Percentiles rank a stretch among this genome's conserved stretches.
Conservation (phyloP, 257 asterid species). For the Solanum ossicruentum region DNA sequence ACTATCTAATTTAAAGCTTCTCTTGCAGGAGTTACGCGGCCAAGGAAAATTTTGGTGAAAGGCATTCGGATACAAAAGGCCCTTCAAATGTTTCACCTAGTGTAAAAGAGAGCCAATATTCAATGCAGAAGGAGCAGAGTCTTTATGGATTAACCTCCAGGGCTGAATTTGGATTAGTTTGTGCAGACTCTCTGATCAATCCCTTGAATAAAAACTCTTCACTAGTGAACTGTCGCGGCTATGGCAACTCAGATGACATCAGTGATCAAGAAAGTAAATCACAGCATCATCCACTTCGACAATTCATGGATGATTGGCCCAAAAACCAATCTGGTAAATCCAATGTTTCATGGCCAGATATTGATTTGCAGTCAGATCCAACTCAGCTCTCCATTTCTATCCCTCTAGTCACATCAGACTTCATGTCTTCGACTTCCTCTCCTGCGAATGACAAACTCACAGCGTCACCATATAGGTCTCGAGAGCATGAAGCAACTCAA, state of each 20-base stretch:
- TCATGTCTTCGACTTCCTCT: slow-evolving; percentile 48
- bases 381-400: slow-evolving; percentile 82
- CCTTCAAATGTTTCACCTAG: slow-evolving; percentile 16
- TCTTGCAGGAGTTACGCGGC: slow-evolving; percentile 24
- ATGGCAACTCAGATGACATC: slow-evolving; percentile 6
- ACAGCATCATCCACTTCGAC: slow-evolving; percentile 29
- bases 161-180: slow-evolving; percentile 56
- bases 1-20: not conserved
- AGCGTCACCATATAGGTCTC: slow-evolving; percentile 29
- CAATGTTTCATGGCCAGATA: slow-evolving; percentile 24
- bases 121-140: slow-evolving; percentile 15
- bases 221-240: slow-evolving; percentile 18
- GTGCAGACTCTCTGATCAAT: slow-evolving; percentile 70
- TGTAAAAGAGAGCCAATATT: slow-evolving; percentile 12
- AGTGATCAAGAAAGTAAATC: slow-evolving; percentile 14
- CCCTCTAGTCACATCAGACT: slow-evolving; percentile 32
- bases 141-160: slow-evolving; percentile 14
- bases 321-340: slow-evolving; percentile 19
- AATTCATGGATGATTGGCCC: slow-evolving; percentile 70
- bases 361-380: slow-evolving; percentile 26
- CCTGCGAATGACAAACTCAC: slow-evolving; percentile 21
- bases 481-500: slow-evolving; percentile 32
- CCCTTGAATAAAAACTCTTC: slow-evolving; percentile 48
- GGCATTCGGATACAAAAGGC: slow-evolving; percentile 13
- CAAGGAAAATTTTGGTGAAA: slow-evolving; percentile 18